Evolutionary conservation across 2,329 filamentous ascomycete genomes (phyloP).

Genomic region (Aspergillus luchuensis): DNA sequence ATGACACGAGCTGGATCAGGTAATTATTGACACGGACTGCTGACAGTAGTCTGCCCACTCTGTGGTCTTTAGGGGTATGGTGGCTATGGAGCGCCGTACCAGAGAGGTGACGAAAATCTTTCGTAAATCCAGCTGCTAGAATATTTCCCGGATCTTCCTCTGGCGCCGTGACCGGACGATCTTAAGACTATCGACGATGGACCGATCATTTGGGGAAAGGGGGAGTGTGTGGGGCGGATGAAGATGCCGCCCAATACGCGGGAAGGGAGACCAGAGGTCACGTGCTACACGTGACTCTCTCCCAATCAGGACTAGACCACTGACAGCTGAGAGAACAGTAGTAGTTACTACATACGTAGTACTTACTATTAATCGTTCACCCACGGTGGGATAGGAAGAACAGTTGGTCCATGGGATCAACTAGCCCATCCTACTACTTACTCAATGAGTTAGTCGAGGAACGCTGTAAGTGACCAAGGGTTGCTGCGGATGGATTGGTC

Average conservation of each 20-base stretch:
- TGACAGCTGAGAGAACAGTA: too few species aligned
- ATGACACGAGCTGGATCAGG: not conserved
- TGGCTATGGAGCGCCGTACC: not conserved
- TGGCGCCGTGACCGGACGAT: slow-evolving; percentile 15
- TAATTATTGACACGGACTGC: not conserved
- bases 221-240: slow-evolving; percentile 4
- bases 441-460: too few species aligned
- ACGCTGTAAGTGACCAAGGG: not conserved
- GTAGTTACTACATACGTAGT: too few species aligned
- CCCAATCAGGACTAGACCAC: not conserved
- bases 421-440: not conserved
- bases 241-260: slow-evolving; percentile 2
- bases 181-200: slow-evolving; percentile 16
- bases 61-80: not conserved
- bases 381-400: not conserved
- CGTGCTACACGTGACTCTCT: not conserved
- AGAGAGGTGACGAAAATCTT: slow-evolving; percentile 4
- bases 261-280: not conserved
- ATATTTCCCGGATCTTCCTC: slow-evolving; percentile 9
- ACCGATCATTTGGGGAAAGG: slow-evolving; percentile 7
- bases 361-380: not conserved
- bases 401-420: slow-evolving; percentile 2
- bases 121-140: not conserved
- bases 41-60: not conserved
- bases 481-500: not conserved